Conservation (phyloP, 208 protist species). For the Crithidia acanthocephali region DNA sequence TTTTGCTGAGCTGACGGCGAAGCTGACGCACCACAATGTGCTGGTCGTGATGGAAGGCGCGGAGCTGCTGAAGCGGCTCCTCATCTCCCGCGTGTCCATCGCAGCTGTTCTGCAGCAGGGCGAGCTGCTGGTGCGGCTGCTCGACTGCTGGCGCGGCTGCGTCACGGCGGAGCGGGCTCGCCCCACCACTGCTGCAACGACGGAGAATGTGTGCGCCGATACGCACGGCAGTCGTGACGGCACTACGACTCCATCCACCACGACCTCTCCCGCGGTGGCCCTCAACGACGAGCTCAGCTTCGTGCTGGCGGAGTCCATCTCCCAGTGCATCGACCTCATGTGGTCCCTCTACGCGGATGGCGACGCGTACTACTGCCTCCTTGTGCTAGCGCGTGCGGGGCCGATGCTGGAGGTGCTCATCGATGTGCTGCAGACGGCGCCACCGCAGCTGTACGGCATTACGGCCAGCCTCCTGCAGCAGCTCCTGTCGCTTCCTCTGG, state of each 20-base stretch:
- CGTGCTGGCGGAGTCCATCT: conserved; percentile 67
- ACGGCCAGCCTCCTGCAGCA: conserved; percentile 47
- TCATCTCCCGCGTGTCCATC: conserved; percentile 74
- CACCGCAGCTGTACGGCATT: conserved; percentile 68
- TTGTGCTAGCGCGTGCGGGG: conserved; percentile 65
- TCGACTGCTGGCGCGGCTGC: conserved; percentile 62
- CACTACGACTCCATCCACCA: background rate
- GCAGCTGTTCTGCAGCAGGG: conserved; percentile 83
- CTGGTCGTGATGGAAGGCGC: conserved; percentile 81
- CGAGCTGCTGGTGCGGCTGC: conserved; percentile 51
- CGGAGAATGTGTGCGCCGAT: background rate
- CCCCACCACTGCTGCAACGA: background rate
- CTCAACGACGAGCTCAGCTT: conserved; percentile 67
- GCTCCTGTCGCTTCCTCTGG: conserved; percentile 64
- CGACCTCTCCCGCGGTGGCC: conserved; percentile 13
- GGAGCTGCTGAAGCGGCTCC: conserved; percentile 70
- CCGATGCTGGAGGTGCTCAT: conserved; percentile 58
- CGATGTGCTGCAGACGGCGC: conserved; percentile 50
- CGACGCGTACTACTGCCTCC: conserved; percentile 72
- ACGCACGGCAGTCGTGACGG: background rate
- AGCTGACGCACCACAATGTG: conserved; percentile 84
- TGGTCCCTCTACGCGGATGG: conserved; percentile 64
- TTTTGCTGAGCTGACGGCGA: conserved; percentile 86
- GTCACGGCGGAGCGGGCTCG: conserved; percentile 35
- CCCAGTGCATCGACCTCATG: conserved; percentile 76